Base-by-base conservation (phyloP, 441 rosid genomes). In the Eruca vesicaria region DNA sequence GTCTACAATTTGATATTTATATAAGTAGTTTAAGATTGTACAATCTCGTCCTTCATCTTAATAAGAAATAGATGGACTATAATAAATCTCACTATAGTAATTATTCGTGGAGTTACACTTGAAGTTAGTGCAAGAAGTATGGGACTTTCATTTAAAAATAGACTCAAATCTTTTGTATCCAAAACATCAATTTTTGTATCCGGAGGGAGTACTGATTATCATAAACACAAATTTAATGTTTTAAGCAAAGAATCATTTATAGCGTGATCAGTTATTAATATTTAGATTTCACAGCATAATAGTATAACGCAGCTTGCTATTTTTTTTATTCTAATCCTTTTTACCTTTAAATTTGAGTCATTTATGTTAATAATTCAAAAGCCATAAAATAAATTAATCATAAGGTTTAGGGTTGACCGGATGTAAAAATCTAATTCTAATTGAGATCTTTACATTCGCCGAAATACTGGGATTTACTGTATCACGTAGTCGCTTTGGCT, bases 91-190 rank as follows among this genome's bases (percentile, higher is more conserved):
- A 35, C 9, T 21, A 57, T 35, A 58, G 57, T 77, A 70, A 69
- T 18, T 9, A 70, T 38, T 71, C n/a, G 58, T 77, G 58, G 73
- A 72, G 68, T 77, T 71, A 50, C 14, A 66, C 77, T 77, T 66
- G 80, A 72, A 72, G 48, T 71, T 28, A 36, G 81, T 55, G 73
- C 61, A 29, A 67, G 12, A 50, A 50, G 23, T 50, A 50, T 50
- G 23, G 56, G 56, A 50, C 8, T 16, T 43, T 50, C 32, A 50
- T 50, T 18, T 50, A 50, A 18, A 50, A 50, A 16, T n/a, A n/a
- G n/a, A n/a, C n/a, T n/a, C n/a, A n/a, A n/a, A n/a, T n/a, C n/a
- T n/a, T n/a, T n/a, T n/a, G n/a, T n/a, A n/a, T n/a, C n/a, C n/a
- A n/a, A n/a, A n/a, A n/a, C n/a, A n/a, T n/a, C n/a, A n/a, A n/a